These are phyloP conservation scores for Hypomontagnella monticulosa DNA, from an alignment of 495 filamentous ascomycete genomes.

Conservation along the genomic window DNA sequence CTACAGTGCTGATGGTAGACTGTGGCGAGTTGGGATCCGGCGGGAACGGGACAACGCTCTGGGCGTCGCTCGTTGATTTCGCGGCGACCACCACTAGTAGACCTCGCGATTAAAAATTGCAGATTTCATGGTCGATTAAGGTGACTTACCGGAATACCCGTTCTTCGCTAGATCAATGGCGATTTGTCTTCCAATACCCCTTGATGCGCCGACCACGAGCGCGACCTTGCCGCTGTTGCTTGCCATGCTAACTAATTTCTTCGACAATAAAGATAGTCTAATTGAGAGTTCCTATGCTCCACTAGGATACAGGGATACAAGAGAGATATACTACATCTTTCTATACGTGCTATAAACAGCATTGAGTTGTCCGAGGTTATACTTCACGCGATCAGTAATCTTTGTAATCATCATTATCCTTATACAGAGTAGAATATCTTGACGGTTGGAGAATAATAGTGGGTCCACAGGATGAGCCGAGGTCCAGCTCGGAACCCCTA, in stretches of 20 bases:
- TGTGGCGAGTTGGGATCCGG: slow-evolving; percentile 81
- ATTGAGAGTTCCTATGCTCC: neutral
- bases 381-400: slow-evolving; percentile 32
- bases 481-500: slow-evolving; percentile 8
- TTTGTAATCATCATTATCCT: slow-evolving; percentile 27
- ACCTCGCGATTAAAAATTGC: neutral
- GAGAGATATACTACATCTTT: slow-evolving; percentile 11
- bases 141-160: slow-evolving; percentile 70
- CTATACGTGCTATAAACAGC: neutral
- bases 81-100: slow-evolving; percentile 78
- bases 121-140: neutral
- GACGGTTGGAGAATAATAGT: slow-evolving; percentile 12
- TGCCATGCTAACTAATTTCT: slow-evolving; percentile 16
- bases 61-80: slow-evolving; percentile 77
- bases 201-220: slow-evolving; percentile 75
- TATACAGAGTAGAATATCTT: neutral
- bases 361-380: slow-evolving; percentile 13
- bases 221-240: slow-evolving; percentile 58
- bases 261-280: neutral
- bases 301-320: neutral
- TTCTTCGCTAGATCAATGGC: slow-evolving; percentile 77
- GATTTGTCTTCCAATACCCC: slow-evolving; percentile 82
- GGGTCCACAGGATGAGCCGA: slow-evolving; percentile 28
- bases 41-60: slow-evolving; percentile 68
- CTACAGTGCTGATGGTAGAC: slow-evolving; percentile 87